phyloP scores from a whole-genome alignment of 805 yeast genomes.

The Cyberlindnera petersonii region DNA sequence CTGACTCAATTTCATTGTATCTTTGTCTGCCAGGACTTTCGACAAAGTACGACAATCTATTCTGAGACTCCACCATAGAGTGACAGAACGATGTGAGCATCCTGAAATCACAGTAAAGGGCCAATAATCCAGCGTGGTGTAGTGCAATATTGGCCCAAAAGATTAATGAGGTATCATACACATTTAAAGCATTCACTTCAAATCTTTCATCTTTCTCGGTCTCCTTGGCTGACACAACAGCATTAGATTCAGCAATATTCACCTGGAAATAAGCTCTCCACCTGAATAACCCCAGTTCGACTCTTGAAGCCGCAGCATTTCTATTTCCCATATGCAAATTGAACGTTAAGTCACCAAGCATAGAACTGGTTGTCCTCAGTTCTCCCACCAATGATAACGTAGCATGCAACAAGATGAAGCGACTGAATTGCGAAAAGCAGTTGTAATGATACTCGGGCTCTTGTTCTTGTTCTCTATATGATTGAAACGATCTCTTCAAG shows the following conservation, averaged over 20 bases:
- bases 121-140: conserved; percentile 27
- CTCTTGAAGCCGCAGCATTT: conserved; percentile 26
- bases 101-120: conserved; percentile 27
- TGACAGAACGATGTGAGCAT: conserved; percentile 16
- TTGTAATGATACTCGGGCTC: conserved; percentile 33
- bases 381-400: conserved; percentile 28
- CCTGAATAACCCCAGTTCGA: conserved; percentile 30
- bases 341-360: conserved; percentile 24
- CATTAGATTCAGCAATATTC: conserved; percentile 29
- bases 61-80: conserved; percentile 3
- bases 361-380: conserved; percentile 24
- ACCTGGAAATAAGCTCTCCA: conserved; percentile 34
- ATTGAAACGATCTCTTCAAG: conserved; percentile 30
- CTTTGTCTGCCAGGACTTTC: conserved; percentile 15
- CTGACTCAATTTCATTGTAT: conserved; percentile 17
- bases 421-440: conserved; percentile 34
- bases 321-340: conserved; percentile 25
- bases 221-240: conserved; percentile 7
- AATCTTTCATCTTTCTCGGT: too few species aligned
- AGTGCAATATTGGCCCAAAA: conserved; percentile 33
- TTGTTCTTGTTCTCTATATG: conserved; percentile 25
- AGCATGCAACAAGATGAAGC: conserved; percentile 35
- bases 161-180: conserved; percentile 32
- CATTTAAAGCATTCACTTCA: conserved; percentile 21
- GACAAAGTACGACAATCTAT: not conserved